Evolutionary conservation across 2,329 filamentous ascomycete species (phyloP).

Genomic region (Penicillium vulpinum): DNA sequence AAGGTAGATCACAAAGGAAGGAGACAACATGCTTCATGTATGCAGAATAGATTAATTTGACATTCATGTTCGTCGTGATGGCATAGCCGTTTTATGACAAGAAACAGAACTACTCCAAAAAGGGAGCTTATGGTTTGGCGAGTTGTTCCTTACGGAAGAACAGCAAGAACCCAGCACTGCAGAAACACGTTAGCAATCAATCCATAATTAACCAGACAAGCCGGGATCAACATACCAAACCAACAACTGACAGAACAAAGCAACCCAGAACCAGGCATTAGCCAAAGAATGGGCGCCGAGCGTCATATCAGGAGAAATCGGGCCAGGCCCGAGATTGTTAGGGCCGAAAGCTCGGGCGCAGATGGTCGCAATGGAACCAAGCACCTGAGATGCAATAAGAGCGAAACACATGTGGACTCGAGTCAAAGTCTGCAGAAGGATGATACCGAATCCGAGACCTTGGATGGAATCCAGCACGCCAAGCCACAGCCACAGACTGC

Average conservation of each 20-base stretch:
- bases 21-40: slow-evolving; percentile 5
- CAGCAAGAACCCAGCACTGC: slow-evolving; percentile 41
- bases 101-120: not conserved
- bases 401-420: slow-evolving; percentile 65
- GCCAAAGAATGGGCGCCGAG: slow-evolving; percentile 48
- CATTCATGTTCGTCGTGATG: slow-evolving; percentile 6
- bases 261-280: slow-evolving; percentile 62
- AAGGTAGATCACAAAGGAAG: not conserved
- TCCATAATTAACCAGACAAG: not conserved
- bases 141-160: slow-evolving; percentile 50
- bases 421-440: slow-evolving; percentile 64
- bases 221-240: slow-evolving; percentile 57
- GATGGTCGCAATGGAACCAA: slow-evolving; percentile 64
- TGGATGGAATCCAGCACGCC: slow-evolving; percentile 65
- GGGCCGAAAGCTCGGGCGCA: slow-evolving; percentile 61
- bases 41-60: not conserved
- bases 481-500: slow-evolving; percentile 66
- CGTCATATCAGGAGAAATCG: slow-evolving; percentile 63
- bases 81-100: not conserved
- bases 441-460: slow-evolving; percentile 67
- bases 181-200: slow-evolving; percentile 7
- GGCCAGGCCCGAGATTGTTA: slow-evolving; percentile 60
- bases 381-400: slow-evolving; percentile 59
- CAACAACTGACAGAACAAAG: slow-evolving; percentile 57
- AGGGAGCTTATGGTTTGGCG: slow-evolving; percentile 39